These are phyloP conservation scores for Liquidambar formosana DNA, from an alignment of 164 flowering plant genomes.

Conservation along the genomic window DNA sequence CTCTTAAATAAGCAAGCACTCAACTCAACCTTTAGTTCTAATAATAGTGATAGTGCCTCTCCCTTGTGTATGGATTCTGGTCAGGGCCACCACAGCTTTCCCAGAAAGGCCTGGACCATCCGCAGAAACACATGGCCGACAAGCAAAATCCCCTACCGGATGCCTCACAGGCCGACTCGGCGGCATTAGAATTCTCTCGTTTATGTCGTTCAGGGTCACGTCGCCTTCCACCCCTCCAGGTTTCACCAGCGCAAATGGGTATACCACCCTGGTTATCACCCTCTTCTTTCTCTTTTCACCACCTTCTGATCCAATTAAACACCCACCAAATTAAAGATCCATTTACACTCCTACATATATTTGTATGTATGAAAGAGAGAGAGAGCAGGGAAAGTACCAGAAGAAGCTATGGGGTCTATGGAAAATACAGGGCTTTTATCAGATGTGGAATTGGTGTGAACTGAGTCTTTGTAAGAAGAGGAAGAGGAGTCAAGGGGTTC, in stretches of 20 bases:
- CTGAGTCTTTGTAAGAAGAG: constrained; percentile 30
- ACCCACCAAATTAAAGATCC: no score
- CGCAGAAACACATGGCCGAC: constrained; percentile 58
- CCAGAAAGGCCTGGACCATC: constrained; percentile 77
- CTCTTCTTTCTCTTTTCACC: constrained; percentile 21
- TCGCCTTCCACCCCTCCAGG: constrained; percentile 80
- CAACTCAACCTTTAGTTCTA: constrained; percentile 61
- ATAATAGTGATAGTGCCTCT: constrained; percentile 84
- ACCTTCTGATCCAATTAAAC: constrained; percentile 3
- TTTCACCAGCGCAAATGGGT: constrained; percentile 79
- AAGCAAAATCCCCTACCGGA: constrained; percentile 91
- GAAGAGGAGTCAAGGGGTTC: constrained; percentile 32
- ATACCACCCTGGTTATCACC: constrained; percentile 41
- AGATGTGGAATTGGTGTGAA: constrained; percentile 15
- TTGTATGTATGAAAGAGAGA: not conserved
- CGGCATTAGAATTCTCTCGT: constrained; percentile 68
- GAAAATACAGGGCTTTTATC: constrained; percentile 16
- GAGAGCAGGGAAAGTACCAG: constrained; percentile 13
- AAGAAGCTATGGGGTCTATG: constrained; percentile 11
- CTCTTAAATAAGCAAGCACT: not conserved
- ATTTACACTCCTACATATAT: not conserved
- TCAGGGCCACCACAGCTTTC: constrained; percentile 79
- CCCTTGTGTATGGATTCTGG: constrained; percentile 76
- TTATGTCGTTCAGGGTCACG: constrained; percentile 74
- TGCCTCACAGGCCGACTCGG: constrained; percentile 75